phyloP scores from a whole-genome alignment of 1,139 yeast genomes.

The Pichia norvegensis region DNA sequence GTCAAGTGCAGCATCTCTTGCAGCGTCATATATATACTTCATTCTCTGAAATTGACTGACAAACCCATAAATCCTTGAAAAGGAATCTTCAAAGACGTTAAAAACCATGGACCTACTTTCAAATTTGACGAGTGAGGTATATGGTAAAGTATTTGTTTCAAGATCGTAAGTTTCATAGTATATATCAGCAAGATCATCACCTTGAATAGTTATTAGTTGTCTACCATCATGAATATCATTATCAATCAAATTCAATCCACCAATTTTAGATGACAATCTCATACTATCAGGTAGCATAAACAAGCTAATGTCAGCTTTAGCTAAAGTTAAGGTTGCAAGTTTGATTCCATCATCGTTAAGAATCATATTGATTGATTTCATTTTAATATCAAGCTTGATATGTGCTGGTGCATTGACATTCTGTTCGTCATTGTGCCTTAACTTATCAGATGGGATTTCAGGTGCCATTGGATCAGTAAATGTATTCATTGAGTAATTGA shows the following conservation, averaged over 20 bases:
- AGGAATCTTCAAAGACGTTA: slow-evolving; percentile 75
- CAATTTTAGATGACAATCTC: slow-evolving; percentile 69
- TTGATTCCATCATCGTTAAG: slow-evolving; percentile 80
- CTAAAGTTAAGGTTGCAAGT: slow-evolving; percentile 69
- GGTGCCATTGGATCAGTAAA: slow-evolving; percentile 76
- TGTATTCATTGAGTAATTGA: slow-evolving; percentile 78
- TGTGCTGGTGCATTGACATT: slow-evolving; percentile 59
- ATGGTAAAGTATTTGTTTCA: slow-evolving; percentile 40
- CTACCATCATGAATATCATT: slow-evolving; percentile 65
- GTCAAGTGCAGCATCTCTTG: slow-evolving; percentile 76
- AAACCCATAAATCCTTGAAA: slow-evolving; percentile 58
- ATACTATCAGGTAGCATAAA: slow-evolving; percentile 68
- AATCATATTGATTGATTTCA: slow-evolving; percentile 68
- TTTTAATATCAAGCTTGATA: slow-evolving; percentile 57
- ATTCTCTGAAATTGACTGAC: slow-evolving; percentile 70
- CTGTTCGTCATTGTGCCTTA: slow-evolving; percentile 55
- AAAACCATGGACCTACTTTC: slow-evolving; percentile 68
- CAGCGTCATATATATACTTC: slow-evolving; percentile 81
- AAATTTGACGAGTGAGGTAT: slow-evolving; percentile 54
- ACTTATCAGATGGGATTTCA: slow-evolving; percentile 57
- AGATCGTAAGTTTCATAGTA: slow-evolving; percentile 75
- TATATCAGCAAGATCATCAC: slow-evolving; percentile 70
- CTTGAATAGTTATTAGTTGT: slow-evolving; percentile 71
- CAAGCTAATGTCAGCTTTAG: slow-evolving; percentile 63
- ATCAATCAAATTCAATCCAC: slow-evolving; percentile 73